A percentile compares a stretch with the other conserved stretches of the same genome.
These are phyloP conservation scores for Viola odorata DNA, from an alignment of 345 rosid genomes.

Conservation along the genomic window DNA sequence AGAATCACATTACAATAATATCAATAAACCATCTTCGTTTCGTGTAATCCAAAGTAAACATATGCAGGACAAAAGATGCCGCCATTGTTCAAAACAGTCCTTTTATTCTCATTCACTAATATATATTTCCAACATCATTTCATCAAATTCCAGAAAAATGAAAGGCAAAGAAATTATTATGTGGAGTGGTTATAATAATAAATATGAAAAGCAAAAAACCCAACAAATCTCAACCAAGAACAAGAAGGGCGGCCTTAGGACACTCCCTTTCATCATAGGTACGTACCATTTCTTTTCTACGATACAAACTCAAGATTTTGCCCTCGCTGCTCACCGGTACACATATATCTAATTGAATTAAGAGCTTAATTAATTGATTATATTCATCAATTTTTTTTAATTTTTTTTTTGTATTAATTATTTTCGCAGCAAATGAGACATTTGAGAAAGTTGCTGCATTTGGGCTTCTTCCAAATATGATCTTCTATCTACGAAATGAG, in stretches of 20 bases:
- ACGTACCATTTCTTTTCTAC: background rate
- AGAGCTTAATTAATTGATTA: background rate
- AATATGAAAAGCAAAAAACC: conserved; percentile 1
- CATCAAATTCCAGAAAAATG: background rate
- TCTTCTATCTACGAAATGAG: conserved; percentile 26
- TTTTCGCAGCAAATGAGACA: conserved; percentile 45
- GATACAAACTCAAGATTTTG: background rate
- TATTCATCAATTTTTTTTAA: too few species aligned
- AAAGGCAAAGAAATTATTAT: background rate
- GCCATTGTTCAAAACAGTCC: too few species aligned
- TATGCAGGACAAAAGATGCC: too few species aligned
- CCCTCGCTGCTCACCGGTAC: background rate
- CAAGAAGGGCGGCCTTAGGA: conserved; percentile 43
- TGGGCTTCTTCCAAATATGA: conserved; percentile 48
- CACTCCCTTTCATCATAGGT: conserved; percentile 54
- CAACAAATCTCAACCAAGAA: background rate
- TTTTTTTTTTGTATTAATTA: background rate
- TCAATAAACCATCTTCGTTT: too few species aligned
- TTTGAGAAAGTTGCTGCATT: conserved; percentile 43
- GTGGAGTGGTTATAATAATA: conserved; percentile 17
- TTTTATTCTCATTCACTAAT: too few species aligned
- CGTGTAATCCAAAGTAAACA: too few species aligned
- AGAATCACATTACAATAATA: too few species aligned
- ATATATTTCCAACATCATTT: too few species aligned
- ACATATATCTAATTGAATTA: too few species aligned